A percentile compares a stretch with the other conserved stretches of the same genome.
Evolutionary conservation across 2,329 filamentous ascomycete species (phyloP).

Genomic region (Microcera coccophila): DNA sequence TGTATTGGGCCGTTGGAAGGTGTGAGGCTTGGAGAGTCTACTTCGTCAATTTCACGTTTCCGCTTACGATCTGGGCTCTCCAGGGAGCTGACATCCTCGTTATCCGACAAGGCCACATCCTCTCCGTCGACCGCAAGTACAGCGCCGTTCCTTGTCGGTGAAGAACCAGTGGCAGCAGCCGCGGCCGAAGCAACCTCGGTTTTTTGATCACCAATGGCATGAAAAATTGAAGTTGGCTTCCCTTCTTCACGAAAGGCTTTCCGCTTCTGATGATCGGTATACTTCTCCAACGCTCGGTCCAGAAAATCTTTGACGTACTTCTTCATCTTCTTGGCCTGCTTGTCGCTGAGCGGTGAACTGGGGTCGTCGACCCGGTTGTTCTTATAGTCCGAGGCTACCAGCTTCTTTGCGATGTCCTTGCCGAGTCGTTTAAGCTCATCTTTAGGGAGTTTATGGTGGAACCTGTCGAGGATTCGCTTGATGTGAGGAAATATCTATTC

Average conservation of each 20-base stretch:
- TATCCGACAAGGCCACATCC: conserved; percentile 40
- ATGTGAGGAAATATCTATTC: conserved; percentile 75
- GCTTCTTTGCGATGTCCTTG: conserved; percentile 74
- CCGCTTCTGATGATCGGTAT: conserved; percentile 61
- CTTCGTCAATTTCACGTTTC: conserved; percentile 49
- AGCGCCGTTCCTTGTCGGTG: conserved; percentile 10
- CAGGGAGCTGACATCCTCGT: conserved; percentile 43
- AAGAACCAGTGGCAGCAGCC: conserved; percentile 20
- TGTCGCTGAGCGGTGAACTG: conserved; percentile 63
- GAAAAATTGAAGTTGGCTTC: conserved; percentile 5
- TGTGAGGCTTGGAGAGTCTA: conserved; percentile 42
- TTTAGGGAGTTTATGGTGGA: conserved; percentile 78
- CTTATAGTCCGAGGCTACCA: conserved; percentile 89
- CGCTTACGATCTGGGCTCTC: conserved; percentile 57
- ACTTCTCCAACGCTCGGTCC: conserved; percentile 79
- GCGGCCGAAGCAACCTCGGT: conserved; percentile 4
- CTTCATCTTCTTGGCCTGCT: conserved; percentile 78
- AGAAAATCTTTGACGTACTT: conserved; percentile 81
- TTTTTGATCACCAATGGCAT: conserved; percentile 8
- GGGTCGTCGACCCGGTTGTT: conserved; percentile 82
- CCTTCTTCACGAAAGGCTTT: conserved; percentile 44
- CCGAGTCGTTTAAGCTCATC: conserved; percentile 64
- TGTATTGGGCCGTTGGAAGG: conserved; percentile 54
- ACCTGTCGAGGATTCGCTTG: conserved; percentile 82
- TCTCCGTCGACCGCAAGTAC: conserved; percentile 30